These are phyloP conservation scores for Malus domestica DNA, from an alignment of 306 rosid genomes.

Conservation along the genomic window ASM211411v1 NC_041793.1:7106501-7107000, in stretches of 20 bases:
- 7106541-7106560: background rate
- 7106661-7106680: background rate
- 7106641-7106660: background rate
- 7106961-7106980: background rate
- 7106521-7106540: background rate
- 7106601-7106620: background rate
- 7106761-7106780: constrained; percentile 82
- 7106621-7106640: background rate
- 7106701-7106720: constrained; percentile 6
- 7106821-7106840: constrained; percentile 80
- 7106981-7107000: background rate
- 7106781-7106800: constrained; percentile 72
- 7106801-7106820: constrained; percentile 73
- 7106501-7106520: background rate
- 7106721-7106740: constrained; percentile 3
- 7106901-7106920: constrained; percentile 15
- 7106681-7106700: background rate
- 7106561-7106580: background rate
- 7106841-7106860: constrained; percentile 86
- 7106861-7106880: constrained; percentile 93
- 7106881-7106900: constrained; percentile 94
- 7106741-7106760: constrained; percentile 4
- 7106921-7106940: background rate
- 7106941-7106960: background rate
- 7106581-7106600: background rate